phyloP scores from a whole-genome alignment of 1,284 basidiomycete genomes.

The Schizophyllum commune region DNA sequence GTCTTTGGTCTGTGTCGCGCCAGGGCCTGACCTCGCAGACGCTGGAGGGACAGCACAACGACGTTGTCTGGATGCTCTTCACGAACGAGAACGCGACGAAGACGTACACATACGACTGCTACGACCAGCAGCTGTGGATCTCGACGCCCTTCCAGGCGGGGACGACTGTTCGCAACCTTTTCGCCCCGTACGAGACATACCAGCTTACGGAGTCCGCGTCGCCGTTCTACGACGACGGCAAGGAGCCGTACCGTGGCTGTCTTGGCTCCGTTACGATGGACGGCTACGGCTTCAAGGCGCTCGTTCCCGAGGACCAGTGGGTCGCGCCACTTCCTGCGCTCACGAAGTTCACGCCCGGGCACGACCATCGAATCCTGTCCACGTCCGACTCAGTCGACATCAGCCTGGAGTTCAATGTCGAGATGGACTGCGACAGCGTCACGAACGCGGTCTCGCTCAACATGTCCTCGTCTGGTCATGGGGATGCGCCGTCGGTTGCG shows the following conservation, averaged over 20 bases:
- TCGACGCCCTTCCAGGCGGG: conserved; percentile 66
- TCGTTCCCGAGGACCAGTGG: conserved; percentile 69
- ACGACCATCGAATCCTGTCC: conserved; percentile 66
- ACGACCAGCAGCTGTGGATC: conserved; percentile 49
- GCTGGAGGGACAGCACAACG: conserved; percentile 48
- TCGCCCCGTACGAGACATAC: conserved; percentile 79
- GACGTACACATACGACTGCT: conserved; percentile 58
- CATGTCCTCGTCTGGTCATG: conserved; percentile 63
- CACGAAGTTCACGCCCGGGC: conserved; percentile 76
- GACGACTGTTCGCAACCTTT: conserved; percentile 61
- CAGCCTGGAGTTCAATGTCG: conserved; percentile 67
- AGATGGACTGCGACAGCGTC: conserved; percentile 69
- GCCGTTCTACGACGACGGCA: conserved; percentile 48
- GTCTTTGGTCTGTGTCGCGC: conserved; percentile 76
- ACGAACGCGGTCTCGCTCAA: conserved; percentile 56
- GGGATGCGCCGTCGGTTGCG: conserved; percentile 44
- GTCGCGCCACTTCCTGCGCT: conserved; percentile 61
- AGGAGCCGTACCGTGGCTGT: conserved; percentile 69
- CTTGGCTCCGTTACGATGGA: conserved; percentile 57
- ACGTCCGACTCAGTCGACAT: conserved; percentile 51
- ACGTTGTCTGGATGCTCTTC: conserved; percentile 76
- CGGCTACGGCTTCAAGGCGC: conserved; percentile 73
- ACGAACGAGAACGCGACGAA: conserved; percentile 75
- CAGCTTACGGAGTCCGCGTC: conserved; percentile 55
- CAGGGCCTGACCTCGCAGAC: conserved; percentile 51